Percentiles rank a stretch among this genome's conserved stretches.
These are phyloP conservation scores for Leccinum olivaceopallidum DNA, from an alignment of 768 basidiomycete species.

Conservation along the genomic window DNA sequence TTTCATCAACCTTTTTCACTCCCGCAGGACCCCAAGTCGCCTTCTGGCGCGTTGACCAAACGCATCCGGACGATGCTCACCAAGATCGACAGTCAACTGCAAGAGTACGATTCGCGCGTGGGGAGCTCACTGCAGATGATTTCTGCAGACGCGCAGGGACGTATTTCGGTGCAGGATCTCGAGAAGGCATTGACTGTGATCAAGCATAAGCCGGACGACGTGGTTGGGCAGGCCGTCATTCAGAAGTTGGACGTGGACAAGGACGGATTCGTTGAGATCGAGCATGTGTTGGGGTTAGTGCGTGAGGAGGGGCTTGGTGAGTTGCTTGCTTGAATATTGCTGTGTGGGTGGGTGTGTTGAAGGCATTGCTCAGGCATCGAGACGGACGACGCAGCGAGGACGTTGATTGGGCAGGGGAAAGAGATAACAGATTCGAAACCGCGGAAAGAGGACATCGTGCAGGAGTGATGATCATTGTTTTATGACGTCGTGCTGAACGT, in stretches of 20 bases:
- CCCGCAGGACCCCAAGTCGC: slow-evolving; percentile 73
- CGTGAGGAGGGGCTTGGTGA: slow-evolving; percentile 83
- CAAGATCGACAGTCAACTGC: slow-evolving; percentile 90
- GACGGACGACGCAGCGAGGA: slow-evolving; percentile 82
- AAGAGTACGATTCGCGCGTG: slow-evolving; percentile 88
- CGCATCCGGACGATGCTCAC: slow-evolving; percentile 94
- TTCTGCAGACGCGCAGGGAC: slow-evolving; percentile 80
- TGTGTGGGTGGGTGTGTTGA: not conserved
- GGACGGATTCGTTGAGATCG: slow-evolving; percentile 93
- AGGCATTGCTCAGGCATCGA: slow-evolving; percentile 57
- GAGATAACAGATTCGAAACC: slow-evolving; percentile 79
- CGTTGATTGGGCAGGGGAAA: slow-evolving; percentile 77
- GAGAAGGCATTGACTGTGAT: slow-evolving; percentile 91
- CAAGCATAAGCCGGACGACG: slow-evolving; percentile 89
- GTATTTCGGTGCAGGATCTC: slow-evolving; percentile 86
- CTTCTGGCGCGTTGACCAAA: slow-evolving; percentile 86
- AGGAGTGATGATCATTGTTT: slow-evolving; percentile 47
- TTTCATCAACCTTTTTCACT: not conserved
- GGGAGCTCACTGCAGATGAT: slow-evolving; percentile 85
- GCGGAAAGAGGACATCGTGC: slow-evolving; percentile 96
- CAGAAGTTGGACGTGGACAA: slow-evolving; percentile 95
- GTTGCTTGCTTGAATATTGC: slow-evolving; percentile 20
- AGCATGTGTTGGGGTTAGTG: slow-evolving; percentile 89
- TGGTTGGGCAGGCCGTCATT: slow-evolving; percentile 82
- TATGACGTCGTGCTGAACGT: not conserved